Percentiles rank a stretch among this genome's conserved stretches.
Conservation (phyloP, 352 stramenopile genomes). For the Phytophthora quininea region DNA sequence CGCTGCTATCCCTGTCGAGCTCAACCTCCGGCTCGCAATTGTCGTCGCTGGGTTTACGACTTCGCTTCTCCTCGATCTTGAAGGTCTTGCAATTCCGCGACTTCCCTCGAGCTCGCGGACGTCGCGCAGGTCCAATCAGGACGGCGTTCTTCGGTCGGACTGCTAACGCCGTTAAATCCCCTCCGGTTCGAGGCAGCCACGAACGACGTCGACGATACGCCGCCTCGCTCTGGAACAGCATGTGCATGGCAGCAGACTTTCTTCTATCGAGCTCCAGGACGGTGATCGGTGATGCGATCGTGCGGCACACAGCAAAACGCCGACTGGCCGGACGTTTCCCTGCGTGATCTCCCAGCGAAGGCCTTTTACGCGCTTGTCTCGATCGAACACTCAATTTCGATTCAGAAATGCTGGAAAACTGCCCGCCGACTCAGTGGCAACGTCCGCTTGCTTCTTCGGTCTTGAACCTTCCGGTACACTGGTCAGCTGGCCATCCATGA, state of each 20-base stretch:
- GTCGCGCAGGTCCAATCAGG: slow-evolving; percentile 5
- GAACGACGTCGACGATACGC: slow-evolving; percentile 19
- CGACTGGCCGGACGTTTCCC: neutral
- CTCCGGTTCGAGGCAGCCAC: slow-evolving; percentile 21
- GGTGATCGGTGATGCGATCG: no score
- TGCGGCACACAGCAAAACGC: neutral
- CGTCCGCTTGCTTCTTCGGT: no score
- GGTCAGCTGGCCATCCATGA: no score
- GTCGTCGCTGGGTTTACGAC: neutral
- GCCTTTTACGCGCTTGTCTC: no score
- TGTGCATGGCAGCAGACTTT: slow-evolving; percentile 21
- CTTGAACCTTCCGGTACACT: no score
- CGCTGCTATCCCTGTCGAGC: slow-evolving; percentile 1
- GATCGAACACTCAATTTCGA: no score
- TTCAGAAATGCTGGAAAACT: no score
- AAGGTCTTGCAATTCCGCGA: slow-evolving; percentile 22
- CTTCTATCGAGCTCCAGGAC: no score
- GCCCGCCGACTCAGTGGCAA: no score
- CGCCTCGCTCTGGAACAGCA: slow-evolving; percentile 33
- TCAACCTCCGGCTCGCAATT: slow-evolving; percentile 10
- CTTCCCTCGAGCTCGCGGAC: slow-evolving; percentile 6
- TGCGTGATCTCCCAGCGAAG: no score
- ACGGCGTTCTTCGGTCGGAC: neutral
- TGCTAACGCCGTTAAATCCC: neutral
- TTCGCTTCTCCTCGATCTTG: slow-evolving; percentile 1